Percentiles rank a stretch among this genome's conserved stretches.
phyloP scores from a whole-genome alignment of 495 filamentous ascomycete species.

The Lasiosphaeria miniovina region DNA sequence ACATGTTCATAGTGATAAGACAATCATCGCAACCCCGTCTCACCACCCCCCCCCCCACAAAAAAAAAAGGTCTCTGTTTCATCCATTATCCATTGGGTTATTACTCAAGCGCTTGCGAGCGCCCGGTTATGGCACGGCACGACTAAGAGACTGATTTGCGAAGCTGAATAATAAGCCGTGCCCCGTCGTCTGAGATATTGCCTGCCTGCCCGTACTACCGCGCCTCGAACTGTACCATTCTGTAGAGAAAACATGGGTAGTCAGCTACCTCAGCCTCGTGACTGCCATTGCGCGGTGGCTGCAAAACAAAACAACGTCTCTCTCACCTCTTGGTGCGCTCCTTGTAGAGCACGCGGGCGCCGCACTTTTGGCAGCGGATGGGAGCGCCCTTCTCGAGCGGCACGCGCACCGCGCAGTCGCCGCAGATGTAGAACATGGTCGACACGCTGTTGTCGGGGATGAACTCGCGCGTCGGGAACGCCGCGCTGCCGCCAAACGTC shows the following conservation, averaged over 20 bases:
- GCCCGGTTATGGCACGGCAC: too few species aligned
- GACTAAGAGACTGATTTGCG: too few species aligned
- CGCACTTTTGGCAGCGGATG: slow-evolving; percentile 94
- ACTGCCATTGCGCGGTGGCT: neutral
- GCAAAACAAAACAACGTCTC: neutral
- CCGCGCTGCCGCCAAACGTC: slow-evolving; percentile 22
- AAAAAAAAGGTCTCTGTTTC: too few species aligned
- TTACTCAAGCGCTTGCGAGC: too few species aligned
- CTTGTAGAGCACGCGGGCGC: slow-evolving; percentile 95
- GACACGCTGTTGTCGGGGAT: slow-evolving; percentile 32
- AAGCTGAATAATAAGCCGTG: too few species aligned
- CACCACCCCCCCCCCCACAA: too few species aligned
- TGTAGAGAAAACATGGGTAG: slow-evolving; percentile 14
- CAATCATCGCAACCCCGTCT: too few species aligned
- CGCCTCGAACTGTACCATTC: slow-evolving; percentile 99
- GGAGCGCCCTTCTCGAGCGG: slow-evolving; percentile 78
- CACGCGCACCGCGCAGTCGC: slow-evolving; percentile 84
- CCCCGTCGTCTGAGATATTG: too few species aligned
- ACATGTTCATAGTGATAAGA: too few species aligned
- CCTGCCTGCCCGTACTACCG: slow-evolving; percentile 44
- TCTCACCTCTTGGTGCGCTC: slow-evolving; percentile 92
- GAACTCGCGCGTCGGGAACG: slow-evolving; percentile 25
- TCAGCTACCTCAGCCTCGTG: neutral
- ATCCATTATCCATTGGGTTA: too few species aligned
- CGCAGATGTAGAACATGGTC: slow-evolving; percentile 81